Conservation (phyloP, 345 rosid species). For the Melastoma malabathricum region DNA sequence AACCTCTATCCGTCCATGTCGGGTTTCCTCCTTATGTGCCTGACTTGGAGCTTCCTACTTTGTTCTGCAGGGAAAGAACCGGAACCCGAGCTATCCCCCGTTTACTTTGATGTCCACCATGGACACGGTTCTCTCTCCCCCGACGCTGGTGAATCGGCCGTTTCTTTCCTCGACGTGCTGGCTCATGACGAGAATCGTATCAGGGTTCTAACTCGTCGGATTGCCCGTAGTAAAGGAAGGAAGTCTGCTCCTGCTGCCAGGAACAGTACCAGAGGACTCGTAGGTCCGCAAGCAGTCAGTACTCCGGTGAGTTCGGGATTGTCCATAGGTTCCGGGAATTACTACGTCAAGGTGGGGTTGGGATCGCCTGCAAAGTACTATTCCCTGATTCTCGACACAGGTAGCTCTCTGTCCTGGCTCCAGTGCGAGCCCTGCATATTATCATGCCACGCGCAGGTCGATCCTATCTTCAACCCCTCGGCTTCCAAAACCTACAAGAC, state of each 20-base stretch:
- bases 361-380: conserved; percentile 32
- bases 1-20: too few relatives aligned
- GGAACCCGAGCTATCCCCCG: background rate
- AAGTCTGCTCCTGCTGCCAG: background rate
- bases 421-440: conserved; percentile 32
- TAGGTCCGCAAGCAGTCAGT: conserved; percentile 10
- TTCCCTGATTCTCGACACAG: conserved; percentile 37
- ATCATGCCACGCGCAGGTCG: conserved; percentile 27
- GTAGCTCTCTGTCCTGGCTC: conserved; percentile 42
- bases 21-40: too few relatives aligned
- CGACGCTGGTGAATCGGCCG: conserved; percentile 5
- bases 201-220: conserved; percentile 10
- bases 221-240: background rate
- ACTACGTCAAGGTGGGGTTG: conserved; percentile 24
- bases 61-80: conserved; percentile 5
- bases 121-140: conserved; percentile 14
- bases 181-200: conserved; percentile 19
- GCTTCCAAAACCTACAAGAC: conserved; percentile 22
- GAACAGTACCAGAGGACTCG: conserved; percentile 6
- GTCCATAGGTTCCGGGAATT: conserved; percentile 30
- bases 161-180: conserved; percentile 11
- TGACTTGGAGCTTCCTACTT: too few relatives aligned
- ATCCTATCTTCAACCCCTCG: conserved; percentile 25
- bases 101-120: conserved; percentile 16
- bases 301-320: conserved; percentile 19